A percentile compares a stretch with the other conserved stretches of the same genome.
phyloP scores from a whole-genome alignment of 306 rosid genomes.

The Malus sieversii region DNA sequence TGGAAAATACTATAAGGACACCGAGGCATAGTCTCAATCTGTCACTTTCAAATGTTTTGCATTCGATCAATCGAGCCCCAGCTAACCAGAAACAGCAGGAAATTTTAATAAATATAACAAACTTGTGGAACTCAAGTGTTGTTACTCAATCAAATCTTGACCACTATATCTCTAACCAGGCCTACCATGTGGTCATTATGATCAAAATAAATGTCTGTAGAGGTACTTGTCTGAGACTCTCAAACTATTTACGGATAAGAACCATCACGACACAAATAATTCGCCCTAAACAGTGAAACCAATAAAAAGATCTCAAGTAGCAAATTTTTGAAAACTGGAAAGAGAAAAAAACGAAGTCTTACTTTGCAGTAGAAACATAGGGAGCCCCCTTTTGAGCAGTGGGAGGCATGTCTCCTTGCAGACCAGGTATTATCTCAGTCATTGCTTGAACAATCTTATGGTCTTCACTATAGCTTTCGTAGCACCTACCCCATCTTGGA shows the following conservation, averaged over 20 bases:
- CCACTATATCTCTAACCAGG: not conserved
- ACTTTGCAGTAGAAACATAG: slow-evolving; percentile 86
- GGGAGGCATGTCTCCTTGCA: slow-evolving; percentile 82
- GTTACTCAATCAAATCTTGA: not conserved
- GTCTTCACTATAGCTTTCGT: slow-evolving; percentile 94
- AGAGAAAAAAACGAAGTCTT: slow-evolving; percentile 16
- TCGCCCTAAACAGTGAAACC: not conserved
- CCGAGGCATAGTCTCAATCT: not conserved
- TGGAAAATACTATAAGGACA: not conserved
- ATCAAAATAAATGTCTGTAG: not conserved
- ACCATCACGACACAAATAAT: not conserved
- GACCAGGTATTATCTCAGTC: slow-evolving; percentile 92
- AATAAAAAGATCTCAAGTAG: too few species aligned
- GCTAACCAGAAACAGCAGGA: not conserved
- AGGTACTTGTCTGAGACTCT: not conserved
- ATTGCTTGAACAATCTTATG: slow-evolving; percentile 59
- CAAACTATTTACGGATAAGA: not conserved
- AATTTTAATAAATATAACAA: not conserved
- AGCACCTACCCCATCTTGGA: slow-evolving; percentile 99
- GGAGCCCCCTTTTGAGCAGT: slow-evolving; percentile 64
- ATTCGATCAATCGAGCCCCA: not conserved
- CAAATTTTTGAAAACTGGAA: not conserved
- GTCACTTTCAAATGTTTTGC: not conserved
- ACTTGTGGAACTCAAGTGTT: not conserved
- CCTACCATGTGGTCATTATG: slow-evolving; percentile 1